These are phyloP conservation scores for Talaromyces atroroseus DNA, from an alignment of 2,329 filamentous ascomycete genomes.

Conservation along the genomic window DNA sequence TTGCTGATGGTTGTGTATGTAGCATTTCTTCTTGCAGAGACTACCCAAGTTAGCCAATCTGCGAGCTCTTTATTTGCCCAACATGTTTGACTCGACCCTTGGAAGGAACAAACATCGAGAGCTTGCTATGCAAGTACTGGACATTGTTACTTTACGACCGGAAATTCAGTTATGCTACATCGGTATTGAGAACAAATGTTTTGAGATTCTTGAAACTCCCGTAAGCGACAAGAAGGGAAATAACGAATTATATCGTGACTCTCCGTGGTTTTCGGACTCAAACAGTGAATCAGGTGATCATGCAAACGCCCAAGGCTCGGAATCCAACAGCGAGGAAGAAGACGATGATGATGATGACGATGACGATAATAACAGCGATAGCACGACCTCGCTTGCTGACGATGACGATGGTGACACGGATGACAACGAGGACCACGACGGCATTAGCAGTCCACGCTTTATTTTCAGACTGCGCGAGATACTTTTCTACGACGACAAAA, in stretches of 20 bases:
- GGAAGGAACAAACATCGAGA: slow-evolving; percentile 57
- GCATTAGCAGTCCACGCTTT: slow-evolving; percentile 37
- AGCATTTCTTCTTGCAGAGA: slow-evolving; percentile 74
- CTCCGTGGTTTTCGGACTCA: slow-evolving; percentile 19
- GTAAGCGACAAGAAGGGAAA: slow-evolving; percentile 31
- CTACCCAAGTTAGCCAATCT: slow-evolving; percentile 66
- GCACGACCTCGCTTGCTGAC: slow-evolving; percentile 24
- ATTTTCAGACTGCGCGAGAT: slow-evolving; percentile 68
- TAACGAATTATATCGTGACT: slow-evolving; percentile 12
- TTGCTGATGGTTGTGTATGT: slow-evolving; percentile 4
- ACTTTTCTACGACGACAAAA: slow-evolving; percentile 77
- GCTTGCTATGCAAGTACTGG: slow-evolving; percentile 68
- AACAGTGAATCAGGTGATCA: slow-evolving; percentile 35
- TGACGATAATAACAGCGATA: slow-evolving; percentile 42
- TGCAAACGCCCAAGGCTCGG: background rate
- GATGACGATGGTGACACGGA: slow-evolving; percentile 40
- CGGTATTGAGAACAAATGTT: slow-evolving; percentile 71
- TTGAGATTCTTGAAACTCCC: slow-evolving; percentile 65
- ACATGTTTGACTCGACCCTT: slow-evolving; percentile 57
- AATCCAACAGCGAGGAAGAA: slow-evolving; percentile 34
- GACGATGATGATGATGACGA: slow-evolving; percentile 47
- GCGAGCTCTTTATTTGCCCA: slow-evolving; percentile 64
- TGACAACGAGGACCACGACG: slow-evolving; percentile 47
- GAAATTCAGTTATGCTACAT: slow-evolving; percentile 74
- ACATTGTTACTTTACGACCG: slow-evolving; percentile 69